Evolutionary conservation across 192 early-diverging fungal genomes (phyloP).

Genomic region (Mortierella alpina): DNA sequence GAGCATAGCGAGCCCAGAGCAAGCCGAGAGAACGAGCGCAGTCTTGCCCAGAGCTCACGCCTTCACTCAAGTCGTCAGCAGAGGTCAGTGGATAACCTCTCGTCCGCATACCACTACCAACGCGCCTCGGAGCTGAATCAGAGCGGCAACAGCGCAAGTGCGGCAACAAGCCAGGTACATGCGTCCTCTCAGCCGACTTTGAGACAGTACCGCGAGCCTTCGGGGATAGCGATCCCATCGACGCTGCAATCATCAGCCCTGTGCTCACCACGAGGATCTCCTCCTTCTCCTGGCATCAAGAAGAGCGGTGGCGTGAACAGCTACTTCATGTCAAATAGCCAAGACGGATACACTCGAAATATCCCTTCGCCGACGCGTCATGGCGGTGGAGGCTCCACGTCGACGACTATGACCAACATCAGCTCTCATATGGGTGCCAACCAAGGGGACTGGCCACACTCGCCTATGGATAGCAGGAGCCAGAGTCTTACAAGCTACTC

Average conservation of each 20-base stretch:
- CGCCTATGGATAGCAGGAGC: background rate
- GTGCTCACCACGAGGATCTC: background rate
- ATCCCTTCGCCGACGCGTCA: conserved; percentile 6
- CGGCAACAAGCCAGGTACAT: background rate
- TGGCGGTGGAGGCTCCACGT: conserved; percentile 1
- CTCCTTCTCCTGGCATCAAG: background rate
- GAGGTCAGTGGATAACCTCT: conserved; percentile 24
- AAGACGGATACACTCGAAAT: background rate
- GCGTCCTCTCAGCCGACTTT: background rate
- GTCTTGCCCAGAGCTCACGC: background rate
- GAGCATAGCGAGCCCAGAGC: background rate
- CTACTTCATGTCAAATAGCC: background rate
- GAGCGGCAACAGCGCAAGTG: background rate
- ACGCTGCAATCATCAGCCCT: conserved; percentile 1
- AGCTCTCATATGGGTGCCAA: background rate
- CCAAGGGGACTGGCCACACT: background rate
- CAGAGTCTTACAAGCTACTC: conserved; percentile 1
- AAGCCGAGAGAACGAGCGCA: conserved; percentile 10
- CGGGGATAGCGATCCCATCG: conserved; percentile 8
- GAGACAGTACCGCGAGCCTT: background rate
- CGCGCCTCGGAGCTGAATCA: conserved; percentile 15
- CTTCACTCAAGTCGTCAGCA: conserved; percentile 10
- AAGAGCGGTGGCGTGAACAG: background rate
- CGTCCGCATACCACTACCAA: conserved; percentile 33
- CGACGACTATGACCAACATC: background rate